A percentile compares a stretch with the other conserved stretches of the same genome.
Conservation (phyloP, 306 rosid genomes). For the Mimosa pudica region DNA sequence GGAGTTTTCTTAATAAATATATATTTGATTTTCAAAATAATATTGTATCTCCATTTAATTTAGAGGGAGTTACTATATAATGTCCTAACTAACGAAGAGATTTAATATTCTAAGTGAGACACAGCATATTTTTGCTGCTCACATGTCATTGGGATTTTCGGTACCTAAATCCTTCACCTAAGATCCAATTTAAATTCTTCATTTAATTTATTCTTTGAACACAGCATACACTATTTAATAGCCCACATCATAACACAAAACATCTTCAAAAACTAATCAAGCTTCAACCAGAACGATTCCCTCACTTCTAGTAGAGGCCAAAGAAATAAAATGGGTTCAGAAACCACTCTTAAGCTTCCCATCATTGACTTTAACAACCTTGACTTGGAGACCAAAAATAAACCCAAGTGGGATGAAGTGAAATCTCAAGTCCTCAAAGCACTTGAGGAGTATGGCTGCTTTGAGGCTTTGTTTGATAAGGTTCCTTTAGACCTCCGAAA, state of each 20-base stretch:
- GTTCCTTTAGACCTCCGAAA: background rate
- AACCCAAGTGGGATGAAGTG: constrained; percentile 1
- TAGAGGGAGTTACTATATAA: too few species aligned
- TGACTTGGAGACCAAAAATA: constrained; percentile 25
- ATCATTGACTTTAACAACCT: constrained; percentile 50
- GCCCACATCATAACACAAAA: background rate
- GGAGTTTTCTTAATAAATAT: background rate
- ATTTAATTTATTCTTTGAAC: background rate
- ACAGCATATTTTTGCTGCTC: too few species aligned
- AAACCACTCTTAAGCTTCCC: constrained; percentile 55
- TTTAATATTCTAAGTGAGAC: too few species aligned
- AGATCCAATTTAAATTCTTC: background rate
- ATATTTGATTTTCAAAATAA: background rate
- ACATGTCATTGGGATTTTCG: too few species aligned
- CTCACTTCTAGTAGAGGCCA: constrained; percentile 24
- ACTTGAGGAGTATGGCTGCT: background rate
- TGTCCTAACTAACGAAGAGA: too few species aligned
- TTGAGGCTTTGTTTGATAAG: constrained; percentile 1
- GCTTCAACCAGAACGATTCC: background rate
- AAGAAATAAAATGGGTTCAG: constrained; percentile 45
- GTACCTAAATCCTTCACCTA: too few species aligned
- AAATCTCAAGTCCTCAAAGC: background rate
- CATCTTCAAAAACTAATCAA: background rate
- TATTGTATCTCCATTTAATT: background rate
- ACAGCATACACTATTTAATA: constrained; percentile 1